Base-by-base conservation (phyloP, 192 early-diverging fungal species). In the Mortierella claussenii region DNA sequence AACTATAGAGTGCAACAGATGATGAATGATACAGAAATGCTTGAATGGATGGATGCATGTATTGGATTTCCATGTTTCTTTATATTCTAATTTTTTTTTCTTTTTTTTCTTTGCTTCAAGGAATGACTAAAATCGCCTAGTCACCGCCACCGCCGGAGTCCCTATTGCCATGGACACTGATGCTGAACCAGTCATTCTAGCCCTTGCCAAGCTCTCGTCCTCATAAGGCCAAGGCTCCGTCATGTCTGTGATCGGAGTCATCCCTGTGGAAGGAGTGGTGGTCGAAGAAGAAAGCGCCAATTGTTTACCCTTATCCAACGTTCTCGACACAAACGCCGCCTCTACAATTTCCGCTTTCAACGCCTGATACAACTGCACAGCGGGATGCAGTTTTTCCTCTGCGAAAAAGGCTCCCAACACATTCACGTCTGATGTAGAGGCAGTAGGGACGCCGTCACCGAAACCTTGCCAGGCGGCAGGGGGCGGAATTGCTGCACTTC, bases 401-500 rank as follows among this genome's bases (percentile, higher is more conserved):
- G 33, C 23, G 18, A 27, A 21, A 31, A 54, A 33, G 8, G 55
- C 8, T 20, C 12, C n/a, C 9, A 11, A 26, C 2, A 23, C 15
- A n/a, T n/a, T n/a, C n/a, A n/a, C n/a, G 1, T 8, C 21, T 17
- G 57, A 18, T 30, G 27, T 17, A 55, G 20, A 15, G 5, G 32
- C 20, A 0, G 33, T 33, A 23, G n/a, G 20, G 32, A 69, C 33
- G 17, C 47, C 67, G n/a, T 69, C 69, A 10, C 60, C 60, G 27
- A 58, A 73, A n/a, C 69, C 69, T 64, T 73, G 69, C 69, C 69
- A 73, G 11, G 53, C 36, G 11, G 60, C 69, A n/a, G 69, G 69
- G 4, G 27, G 18, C 5, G 44, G 24, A 15, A 73, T 51, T 30
- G 43, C 9, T 21, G n/a, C n/a, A n/a, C n/a, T n/a, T n/a, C 27